Evolutionary conservation across 352 stramenopile genomes (phyloP), one percentile per base, ranked within the genome.

Genomic region (Phytopythium litorale): DNA sequence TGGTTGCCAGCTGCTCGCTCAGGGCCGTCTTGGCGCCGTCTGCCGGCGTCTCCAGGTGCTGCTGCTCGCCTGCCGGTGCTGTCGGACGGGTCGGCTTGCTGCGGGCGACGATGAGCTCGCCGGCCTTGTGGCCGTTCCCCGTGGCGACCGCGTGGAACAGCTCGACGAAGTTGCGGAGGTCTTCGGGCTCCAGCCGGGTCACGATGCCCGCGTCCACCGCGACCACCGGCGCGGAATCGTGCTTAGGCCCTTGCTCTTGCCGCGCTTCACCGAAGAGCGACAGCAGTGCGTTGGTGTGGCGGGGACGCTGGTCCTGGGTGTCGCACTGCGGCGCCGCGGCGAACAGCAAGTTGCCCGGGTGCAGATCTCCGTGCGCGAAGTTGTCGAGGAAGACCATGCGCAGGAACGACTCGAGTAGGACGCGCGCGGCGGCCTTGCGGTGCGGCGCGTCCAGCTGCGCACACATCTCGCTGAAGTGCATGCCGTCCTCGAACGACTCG

Each of bases 371-470:
- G 56, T 98, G 91, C 15, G 94, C 85, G 72, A 98, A 99, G 62
- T 98, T 98, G 69, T 99, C 89, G 11, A 97, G 73, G 52, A 99
- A 98, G 0, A 98, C 91, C 96, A 99, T 99, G 43, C 91, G 87
- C 16, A 97, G 66, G 64, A 95, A 97, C 11, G 86, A 75, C 65
- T 96, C 84, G 2, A 97, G 71, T n/a, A 94, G 84, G 21, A 96
- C 76, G 1, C 71, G 81, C 11, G 84, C 88, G 4, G 96, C 73
- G 3, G 72, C 76, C 60, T 90, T 88, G 28, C 80, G 79, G 16
- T 78, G 71, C 16, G 75, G 76, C 0, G 61, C 53, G 46, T 89
- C 71, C 42, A 87, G 56, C 46, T 83, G 67, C 23, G 75, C 63
- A 11, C 77, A 58, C 21, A 94, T 70, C 28, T 94, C 81, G 35